Evolutionary conservation across 2,329 filamentous ascomycete species (phyloP).

Genomic region (Phoma sp.): DNA sequence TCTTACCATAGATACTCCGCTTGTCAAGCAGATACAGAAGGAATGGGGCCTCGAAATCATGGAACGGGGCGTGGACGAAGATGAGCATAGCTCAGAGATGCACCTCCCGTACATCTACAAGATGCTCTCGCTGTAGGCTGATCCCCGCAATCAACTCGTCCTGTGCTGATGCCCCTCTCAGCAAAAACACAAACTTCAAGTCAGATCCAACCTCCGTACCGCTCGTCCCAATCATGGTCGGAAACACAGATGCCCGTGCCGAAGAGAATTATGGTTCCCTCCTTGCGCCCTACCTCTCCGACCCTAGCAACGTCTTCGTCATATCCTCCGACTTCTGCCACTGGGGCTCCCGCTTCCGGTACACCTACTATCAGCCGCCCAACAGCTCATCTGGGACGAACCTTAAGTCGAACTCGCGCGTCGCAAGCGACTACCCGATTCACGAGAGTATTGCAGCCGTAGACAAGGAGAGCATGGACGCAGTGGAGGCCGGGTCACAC

Average conservation of each 20-base stretch:
- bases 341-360: conserved; percentile 86
- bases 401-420: conserved; percentile 50
- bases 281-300: conserved; percentile 78
- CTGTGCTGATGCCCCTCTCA: conserved; percentile 26
- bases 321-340: conserved; percentile 97
- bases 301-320: conserved; percentile 80
- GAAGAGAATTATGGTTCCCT: conserved; percentile 73
- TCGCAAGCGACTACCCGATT: conserved; percentile 63
- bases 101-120: conserved; percentile 94
- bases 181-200: conserved; percentile 35
- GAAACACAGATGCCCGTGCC: conserved; percentile 69
- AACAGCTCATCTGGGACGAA: conserved; percentile 45
- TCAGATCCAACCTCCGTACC: conserved; percentile 66
- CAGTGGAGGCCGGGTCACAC: conserved; percentile 79
- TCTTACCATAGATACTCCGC: conserved; percentile 67
- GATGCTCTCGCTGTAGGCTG: conserved; percentile 61
- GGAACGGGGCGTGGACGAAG: conserved; percentile 69
- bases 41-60: conserved; percentile 57
- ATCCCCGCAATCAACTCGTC: neutral
- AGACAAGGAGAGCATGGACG: conserved; percentile 82
- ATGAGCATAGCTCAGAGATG: conserved; percentile 95
- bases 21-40: conserved; percentile 55
- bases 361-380: conserved; percentile 75
- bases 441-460: conserved; percentile 84
- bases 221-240: conserved; percentile 86